Evolutionary conservation across 441 rosid species (phyloP).

Genomic region (Populus hybrid): DNA sequence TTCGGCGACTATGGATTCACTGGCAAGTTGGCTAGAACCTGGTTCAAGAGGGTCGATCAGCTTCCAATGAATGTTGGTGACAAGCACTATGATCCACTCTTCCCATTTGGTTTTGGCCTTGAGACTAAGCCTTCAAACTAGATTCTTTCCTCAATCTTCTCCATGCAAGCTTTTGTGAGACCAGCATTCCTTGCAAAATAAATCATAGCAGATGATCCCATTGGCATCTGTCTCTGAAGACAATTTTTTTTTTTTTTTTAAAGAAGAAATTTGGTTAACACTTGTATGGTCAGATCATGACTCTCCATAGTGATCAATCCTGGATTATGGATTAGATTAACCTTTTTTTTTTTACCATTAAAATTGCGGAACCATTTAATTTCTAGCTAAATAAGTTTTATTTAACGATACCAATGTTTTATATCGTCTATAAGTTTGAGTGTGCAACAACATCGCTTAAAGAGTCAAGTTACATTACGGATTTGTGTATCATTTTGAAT

Average conservation of each 20-base stretch:
- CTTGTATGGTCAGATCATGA: not conserved
- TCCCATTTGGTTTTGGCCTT: not conserved
- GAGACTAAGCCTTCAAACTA: slow-evolving; percentile 15
- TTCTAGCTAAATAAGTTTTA: not conserved
- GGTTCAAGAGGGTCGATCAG: slow-evolving; percentile 75
- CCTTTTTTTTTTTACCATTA: too few relatives aligned
- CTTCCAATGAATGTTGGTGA: slow-evolving; percentile 23
- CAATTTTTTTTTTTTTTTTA: too few relatives aligned
- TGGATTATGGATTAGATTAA: too few relatives aligned
- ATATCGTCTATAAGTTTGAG: too few relatives aligned
- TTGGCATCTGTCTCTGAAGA: not conserved
- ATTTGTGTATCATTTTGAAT: too few relatives aligned
- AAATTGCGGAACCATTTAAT: not conserved
- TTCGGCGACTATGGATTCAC: slow-evolving; percentile 78
- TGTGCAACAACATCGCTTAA: too few relatives aligned
- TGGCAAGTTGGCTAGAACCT: slow-evolving; percentile 71
- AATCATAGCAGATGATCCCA: not conserved
- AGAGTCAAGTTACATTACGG: too few relatives aligned
- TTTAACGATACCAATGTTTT: not conserved
- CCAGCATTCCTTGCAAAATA: not conserved
- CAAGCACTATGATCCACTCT: not conserved
- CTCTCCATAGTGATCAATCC: too few relatives aligned
- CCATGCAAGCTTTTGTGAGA: not conserved
- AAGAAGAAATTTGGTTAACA: not conserved
- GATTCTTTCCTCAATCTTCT: not conserved